Evolutionary conservation across 176 grass and related monocot genomes (phyloP).

Genomic region (Neostapfia colusana): DNA sequence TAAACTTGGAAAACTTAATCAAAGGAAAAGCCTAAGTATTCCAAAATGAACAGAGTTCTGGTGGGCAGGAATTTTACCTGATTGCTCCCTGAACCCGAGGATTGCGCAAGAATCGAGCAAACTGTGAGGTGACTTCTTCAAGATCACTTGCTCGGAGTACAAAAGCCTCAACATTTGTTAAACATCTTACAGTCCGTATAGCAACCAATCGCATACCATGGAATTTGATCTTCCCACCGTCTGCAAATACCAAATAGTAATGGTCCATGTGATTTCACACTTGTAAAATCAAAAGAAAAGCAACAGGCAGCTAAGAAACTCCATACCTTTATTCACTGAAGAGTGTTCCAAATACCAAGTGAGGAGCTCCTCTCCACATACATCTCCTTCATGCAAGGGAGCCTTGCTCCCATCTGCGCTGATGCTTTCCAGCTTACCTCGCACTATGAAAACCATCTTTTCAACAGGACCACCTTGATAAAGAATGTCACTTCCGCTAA

Average conservation of each 20-base stretch:
- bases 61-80: conserved; percentile 27
- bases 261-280: not conserved
- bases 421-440: conserved; percentile 88
- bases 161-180: conserved; percentile 94
- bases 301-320: not conserved
- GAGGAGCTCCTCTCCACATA: conserved; percentile 96
- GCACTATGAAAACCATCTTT: conserved; percentile 94
- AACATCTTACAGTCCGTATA: conserved; percentile 79
- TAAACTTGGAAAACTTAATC: not conserved
- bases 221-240: conserved; percentile 65
- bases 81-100: conserved; percentile 76
- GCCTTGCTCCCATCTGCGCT: conserved; percentile 72
- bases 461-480: conserved; percentile 80
- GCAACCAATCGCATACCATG: conserved; percentile 77
- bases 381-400: conserved; percentile 74
- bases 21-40: not conserved
- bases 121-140: conserved; percentile 74
- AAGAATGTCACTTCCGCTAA: conserved; percentile 76
- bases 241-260: conserved; percentile 60
- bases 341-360: conserved; percentile 94
- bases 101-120: conserved; percentile 78
- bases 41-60: not conserved
- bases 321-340: conserved; percentile 71
- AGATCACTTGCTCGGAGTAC: conserved; percentile 79
- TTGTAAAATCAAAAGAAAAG: conserved; percentile 9